phyloP scores from a whole-genome alignment of 495 filamentous ascomycete species.

The Sordaria brevicollis region DNA sequence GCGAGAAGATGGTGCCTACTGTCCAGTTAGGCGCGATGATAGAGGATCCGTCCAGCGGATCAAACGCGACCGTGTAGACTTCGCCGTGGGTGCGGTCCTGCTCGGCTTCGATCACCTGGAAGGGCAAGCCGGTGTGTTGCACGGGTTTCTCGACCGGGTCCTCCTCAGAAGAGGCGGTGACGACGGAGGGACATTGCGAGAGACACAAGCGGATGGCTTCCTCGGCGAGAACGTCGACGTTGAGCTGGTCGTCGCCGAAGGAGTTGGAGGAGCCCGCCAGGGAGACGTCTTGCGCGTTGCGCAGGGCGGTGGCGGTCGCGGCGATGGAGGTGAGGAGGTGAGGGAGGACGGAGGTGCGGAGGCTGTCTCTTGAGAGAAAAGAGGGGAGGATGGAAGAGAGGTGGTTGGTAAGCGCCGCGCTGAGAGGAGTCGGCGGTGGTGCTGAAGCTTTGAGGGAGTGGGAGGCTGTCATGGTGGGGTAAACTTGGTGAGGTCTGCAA shows the following conservation, averaged over 20 bases:
- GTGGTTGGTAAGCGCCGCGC: background rate
- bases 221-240: conserved; percentile 44
- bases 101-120: background rate
- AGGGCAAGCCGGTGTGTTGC: background rate
- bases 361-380: background rate
- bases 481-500: background rate
- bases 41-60: conserved; percentile 44
- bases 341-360: conserved; percentile 28
- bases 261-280: conserved; percentile 35
- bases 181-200: conserved; percentile 28
- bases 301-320: conserved; percentile 25
- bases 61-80: conserved; percentile 44
- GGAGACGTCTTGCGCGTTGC: conserved; percentile 28
- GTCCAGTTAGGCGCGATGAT: conserved; percentile 44
- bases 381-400: background rate
- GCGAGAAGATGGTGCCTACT: conserved; percentile 41
- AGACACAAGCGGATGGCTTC: conserved; percentile 30
- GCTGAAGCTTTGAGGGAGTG: background rate
- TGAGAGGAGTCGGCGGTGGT: background rate
- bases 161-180: conserved; percentile 42
- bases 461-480: background rate
- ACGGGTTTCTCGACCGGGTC: conserved; percentile 34
- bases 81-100: conserved; percentile 15
- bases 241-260: conserved; percentile 46
- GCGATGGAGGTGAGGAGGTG: conserved; percentile 26